phyloP scores from a whole-genome alignment of 2,329 filamentous ascomycete genomes.

The Talaromyces amestolkiae region DNA sequence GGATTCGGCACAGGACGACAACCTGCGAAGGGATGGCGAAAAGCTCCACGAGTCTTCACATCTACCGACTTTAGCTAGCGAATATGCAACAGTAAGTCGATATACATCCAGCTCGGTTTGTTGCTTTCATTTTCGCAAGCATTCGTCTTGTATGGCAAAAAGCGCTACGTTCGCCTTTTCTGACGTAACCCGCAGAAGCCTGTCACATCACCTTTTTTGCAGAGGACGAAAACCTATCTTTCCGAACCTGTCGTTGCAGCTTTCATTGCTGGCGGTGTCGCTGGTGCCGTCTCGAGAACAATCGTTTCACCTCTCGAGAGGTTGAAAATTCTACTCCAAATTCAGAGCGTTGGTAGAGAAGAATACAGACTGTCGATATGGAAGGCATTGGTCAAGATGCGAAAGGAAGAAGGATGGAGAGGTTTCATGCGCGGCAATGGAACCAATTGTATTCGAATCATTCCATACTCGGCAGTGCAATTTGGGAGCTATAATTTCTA shows the following conservation, averaged over 20 bases:
- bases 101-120: background rate
- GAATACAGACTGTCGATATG: conserved; percentile 92
- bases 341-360: conserved; percentile 84
- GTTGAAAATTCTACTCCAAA: conserved; percentile 95
- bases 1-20: conserved; percentile 21
- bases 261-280: conserved; percentile 90
- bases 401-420: conserved; percentile 92
- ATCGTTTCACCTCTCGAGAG: conserved; percentile 95
- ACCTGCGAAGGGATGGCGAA: conserved; percentile 24
- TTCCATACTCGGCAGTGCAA: conserved; percentile 96
- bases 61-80: conserved; percentile 8
- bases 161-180: background rate
- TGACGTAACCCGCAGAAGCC: conserved; percentile 12
- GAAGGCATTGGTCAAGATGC: conserved; percentile 91
- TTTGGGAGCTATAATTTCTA: conserved; percentile 99
- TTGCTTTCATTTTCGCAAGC: background rate
- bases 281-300: conserved; percentile 94
- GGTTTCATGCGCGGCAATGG: conserved; percentile 98
- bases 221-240: conserved; percentile 44
- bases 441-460: conserved; percentile 96
- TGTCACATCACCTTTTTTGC: conserved; percentile 23
- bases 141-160: background rate
- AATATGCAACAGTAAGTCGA: conserved; percentile 14
- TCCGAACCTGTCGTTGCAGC: conserved; percentile 85
- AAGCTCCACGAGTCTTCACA: conserved; percentile 21